Evolutionary conservation across 768 basidiomycete species (phyloP), one percentile per base, ranked within the genome.

Genomic region (Agrocybe praecox): DNA sequence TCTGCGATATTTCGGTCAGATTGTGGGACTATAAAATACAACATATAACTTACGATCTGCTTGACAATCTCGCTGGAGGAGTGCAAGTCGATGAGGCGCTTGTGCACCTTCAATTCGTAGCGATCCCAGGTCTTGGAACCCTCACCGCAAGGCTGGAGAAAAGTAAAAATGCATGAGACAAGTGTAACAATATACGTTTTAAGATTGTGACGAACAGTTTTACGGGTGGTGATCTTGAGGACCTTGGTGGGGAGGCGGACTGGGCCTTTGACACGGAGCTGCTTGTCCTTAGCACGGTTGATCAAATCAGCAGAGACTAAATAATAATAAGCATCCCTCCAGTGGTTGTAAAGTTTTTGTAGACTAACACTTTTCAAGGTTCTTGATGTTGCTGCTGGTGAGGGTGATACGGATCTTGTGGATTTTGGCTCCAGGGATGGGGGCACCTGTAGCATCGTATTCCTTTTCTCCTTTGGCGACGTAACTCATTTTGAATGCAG

Each of bases 41-140:
- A n/a, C 4, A 52, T 40, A 40, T 15, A 15, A 80, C 94, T 70
- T 65, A 98, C 96, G 70, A 99, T 99, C 79, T 98, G 96, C 86
- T 98, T 99, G 80, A 99, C 97, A 65, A 98, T 91, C 80, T 98
- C 97, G 73, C 92, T 92, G 61, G 96, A 96, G 50, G 97, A 96
- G 83, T 96, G 94, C 66, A 99, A 82, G 82, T 99, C 97, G 70
- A 99, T 98, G 74, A 99, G 84, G 69, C 97, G 92, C 82, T 99
- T 99, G 89, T 99, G 96, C 60, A 99, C 83, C 83, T 96, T 96
- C 80, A 99, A 89, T 80, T 99, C 96, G 79, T 95, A 98, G 68
- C 93, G 88, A 79, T 99, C 97, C 97, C 97, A 99, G 72, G 97
- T 99, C 89, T 99, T 99, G 67, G 97, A 98, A 83, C 97, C 97